Conservation (phyloP, 129 eudicot species). For the Lactuca sativa region DNA sequence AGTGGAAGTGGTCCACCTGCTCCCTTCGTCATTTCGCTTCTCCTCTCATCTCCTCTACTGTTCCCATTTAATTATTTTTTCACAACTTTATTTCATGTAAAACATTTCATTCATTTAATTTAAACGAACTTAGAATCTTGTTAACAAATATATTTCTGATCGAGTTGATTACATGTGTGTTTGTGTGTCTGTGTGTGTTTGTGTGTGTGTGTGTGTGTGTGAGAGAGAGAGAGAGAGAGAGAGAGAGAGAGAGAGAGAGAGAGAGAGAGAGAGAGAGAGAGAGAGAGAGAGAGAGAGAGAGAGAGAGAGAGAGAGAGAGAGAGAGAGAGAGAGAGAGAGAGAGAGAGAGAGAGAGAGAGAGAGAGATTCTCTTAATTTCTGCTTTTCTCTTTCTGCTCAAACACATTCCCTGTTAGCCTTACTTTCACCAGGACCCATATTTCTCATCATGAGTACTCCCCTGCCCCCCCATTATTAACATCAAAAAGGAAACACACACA, state of each 20-base stretch:
- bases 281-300: no score
- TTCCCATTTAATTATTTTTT: slow-evolving; percentile 15
- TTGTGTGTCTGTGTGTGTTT: no score
- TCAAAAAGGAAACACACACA: slow-evolving; percentile 39
- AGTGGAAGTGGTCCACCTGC: slow-evolving; percentile 41
- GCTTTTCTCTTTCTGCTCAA: slow-evolving; percentile 34
- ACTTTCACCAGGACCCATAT: slow-evolving; percentile 43
- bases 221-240: no score
- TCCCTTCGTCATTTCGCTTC: slow-evolving; percentile 3
- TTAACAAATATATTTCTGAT: neutral
- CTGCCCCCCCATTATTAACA: slow-evolving; percentile 34
- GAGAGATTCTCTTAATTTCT: slow-evolving; percentile 27
- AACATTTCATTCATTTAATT: no score
- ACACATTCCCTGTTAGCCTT: slow-evolving; percentile 42
- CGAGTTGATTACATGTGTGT: neutral
- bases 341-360: slow-evolving; percentile 15
- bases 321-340: neutral
- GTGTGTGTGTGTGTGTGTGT: no score
- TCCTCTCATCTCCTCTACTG: neutral
- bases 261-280: no score
- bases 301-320: no score
- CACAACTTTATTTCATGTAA: neutral
- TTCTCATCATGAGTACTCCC: slow-evolving; percentile 40
- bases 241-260: no score
- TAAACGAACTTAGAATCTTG: neutral